Conservation (phyloP, 169 alveolate species). For the Plasmodium sp. region DNA sequence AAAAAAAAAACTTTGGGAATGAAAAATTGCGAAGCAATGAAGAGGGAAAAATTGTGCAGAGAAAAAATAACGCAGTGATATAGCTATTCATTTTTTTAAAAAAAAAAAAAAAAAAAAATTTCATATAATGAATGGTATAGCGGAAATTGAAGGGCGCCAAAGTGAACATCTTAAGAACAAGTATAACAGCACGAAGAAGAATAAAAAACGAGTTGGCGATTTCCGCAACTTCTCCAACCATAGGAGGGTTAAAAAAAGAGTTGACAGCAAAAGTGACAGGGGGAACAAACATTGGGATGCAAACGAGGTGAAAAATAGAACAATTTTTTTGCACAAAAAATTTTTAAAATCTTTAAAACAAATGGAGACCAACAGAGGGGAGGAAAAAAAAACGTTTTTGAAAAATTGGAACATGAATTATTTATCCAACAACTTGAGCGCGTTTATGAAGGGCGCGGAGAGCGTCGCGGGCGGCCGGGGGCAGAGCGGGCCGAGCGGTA, state of each 20-base stretch:
- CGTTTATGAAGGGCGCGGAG: conserved; percentile 25
- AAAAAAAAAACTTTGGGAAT: background rate
- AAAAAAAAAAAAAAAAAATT: background rate
- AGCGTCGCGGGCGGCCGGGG: background rate
- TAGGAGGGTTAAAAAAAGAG: conserved; percentile 7
- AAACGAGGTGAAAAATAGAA: conserved; percentile 14
- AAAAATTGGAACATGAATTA: conserved; percentile 68
- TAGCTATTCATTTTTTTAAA: background rate
- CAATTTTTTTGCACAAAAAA: background rate
- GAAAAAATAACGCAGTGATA: background rate
- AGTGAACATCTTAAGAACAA: conserved; percentile 25
- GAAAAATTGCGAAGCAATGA: background rate
- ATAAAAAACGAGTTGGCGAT: conserved; percentile 13
- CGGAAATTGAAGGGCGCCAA: background rate
- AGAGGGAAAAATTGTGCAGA: background rate
- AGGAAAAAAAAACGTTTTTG: conserved; percentile 36
- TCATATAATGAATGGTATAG: conserved; percentile 25
- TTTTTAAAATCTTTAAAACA: background rate
- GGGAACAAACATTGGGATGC: conserved; percentile 25
- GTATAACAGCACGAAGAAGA: background rate
- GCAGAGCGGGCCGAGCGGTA: background rate
- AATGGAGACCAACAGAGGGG: conserved; percentile 57
- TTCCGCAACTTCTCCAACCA: background rate
- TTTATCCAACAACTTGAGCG: conserved; percentile 48
- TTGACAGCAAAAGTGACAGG: background rate